Evolutionary conservation across 176 grass and related monocot species (phyloP), one percentile per base, ranked within the genome.

Genomic region (Zoysia pacifica): DNA sequence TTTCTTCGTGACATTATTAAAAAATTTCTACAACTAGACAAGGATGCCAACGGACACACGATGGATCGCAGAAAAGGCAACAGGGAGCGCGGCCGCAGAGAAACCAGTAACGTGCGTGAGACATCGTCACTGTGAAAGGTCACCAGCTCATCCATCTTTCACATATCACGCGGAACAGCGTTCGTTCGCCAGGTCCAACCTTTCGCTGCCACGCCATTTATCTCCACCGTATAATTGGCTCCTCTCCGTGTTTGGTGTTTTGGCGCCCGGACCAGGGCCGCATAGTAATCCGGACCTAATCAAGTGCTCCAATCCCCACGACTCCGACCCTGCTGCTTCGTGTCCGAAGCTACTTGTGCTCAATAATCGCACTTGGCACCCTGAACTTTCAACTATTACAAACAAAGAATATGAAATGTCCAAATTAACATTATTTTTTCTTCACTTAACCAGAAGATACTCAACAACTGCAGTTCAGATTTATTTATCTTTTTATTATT

Each of bases 221-320:
- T 8, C 61, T 1, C 2, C 20, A 48, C 5, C 12, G 4, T 7
- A 0, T 10, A 1, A 46, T 55, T 80, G 86, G 86, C 0, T 3
- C 0, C 11, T 1, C 3, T 0, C 56, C 0, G 76, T 70, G 81
- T 0, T 2, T 35, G 86, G 0, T 84, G 81, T 88, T 84, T 37
- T 8, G 64, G 8, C 1, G 0, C 0, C 39, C 0, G 70, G 46
- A 84, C 14, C 2, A 7, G 3, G 16, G 18, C 6, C 11, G 0
- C 63, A 3, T 69, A 19, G 63, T 69, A 88, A 69, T 74, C 69
- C 69, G 69, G 70, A 68, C 86, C 87, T 82, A 73, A 85, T 89
- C 78, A 50, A 81, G 65, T 55, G 67, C 87, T 81, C 65, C 82
- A 72, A 85, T 60, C 72, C 82, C 87, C 65, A 89, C 78, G 78